These are phyloP conservation scores for Didymosphaeria variabile DNA, from an alignment of 2,329 filamentous ascomycete species.

Conservation along the genomic window DNA sequence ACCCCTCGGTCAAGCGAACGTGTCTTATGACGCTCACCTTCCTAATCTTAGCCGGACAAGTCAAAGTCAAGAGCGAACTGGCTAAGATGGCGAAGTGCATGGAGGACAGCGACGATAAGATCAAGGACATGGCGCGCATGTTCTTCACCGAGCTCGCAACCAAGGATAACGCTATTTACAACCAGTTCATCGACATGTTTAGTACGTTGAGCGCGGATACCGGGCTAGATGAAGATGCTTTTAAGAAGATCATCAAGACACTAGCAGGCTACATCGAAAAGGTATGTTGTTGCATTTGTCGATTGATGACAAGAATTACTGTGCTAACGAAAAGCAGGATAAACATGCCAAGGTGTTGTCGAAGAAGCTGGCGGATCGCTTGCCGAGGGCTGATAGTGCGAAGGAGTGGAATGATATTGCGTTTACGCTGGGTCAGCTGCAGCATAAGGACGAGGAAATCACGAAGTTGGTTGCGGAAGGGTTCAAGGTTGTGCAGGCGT, in stretches of 20 bases:
- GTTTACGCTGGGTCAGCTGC: constrained; percentile 86
- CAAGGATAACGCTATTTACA: constrained; percentile 99
- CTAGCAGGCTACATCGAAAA: constrained; percentile 96
- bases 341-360: constrained; percentile 96
- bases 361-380: constrained; percentile 87
- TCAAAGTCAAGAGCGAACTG: constrained; percentile 98
- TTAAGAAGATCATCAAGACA: constrained; percentile 89
- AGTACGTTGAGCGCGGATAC: constrained; percentile 85
- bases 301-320: background rate
- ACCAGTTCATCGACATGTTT: constrained; percentile 99
- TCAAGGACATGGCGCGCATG: constrained; percentile 93
- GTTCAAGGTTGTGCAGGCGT: constrained; percentile 65
- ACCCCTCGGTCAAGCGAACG: constrained; percentile 91
- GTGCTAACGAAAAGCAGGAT: constrained; percentile 67
- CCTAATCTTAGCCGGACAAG: constrained; percentile 93
- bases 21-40: constrained; percentile 99
- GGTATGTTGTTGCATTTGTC: constrained; percentile 62
- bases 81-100: constrained; percentile 99
- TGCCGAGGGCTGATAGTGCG: constrained; percentile 88
- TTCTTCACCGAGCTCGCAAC: constrained; percentile 98
- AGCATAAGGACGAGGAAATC: constrained; percentile 94
- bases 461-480: constrained; percentile 77
- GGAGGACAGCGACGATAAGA: constrained; percentile 93
- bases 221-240: constrained; percentile 81
- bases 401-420: constrained; percentile 98